Evolutionary conservation across 306 rosid genomes (phyloP).

Genomic region (apple (Malus domestica)): DNA sequence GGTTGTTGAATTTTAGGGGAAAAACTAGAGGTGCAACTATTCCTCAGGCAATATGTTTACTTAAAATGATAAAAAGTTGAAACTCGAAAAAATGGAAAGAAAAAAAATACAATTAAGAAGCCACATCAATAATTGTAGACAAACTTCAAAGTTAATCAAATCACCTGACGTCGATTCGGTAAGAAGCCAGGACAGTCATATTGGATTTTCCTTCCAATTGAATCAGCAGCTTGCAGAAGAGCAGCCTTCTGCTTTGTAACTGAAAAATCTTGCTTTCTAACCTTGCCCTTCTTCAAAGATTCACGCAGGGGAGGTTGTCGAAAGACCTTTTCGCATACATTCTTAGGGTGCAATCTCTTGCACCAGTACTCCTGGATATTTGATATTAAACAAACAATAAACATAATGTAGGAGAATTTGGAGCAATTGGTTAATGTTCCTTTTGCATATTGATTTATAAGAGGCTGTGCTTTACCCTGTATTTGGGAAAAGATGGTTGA

Average conservation of each 20-base stretch:
- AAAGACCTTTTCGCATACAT: slow-evolving; percentile 90
- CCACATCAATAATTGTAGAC: not conserved
- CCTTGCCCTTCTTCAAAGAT: slow-evolving; percentile 74
- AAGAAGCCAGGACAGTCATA: slow-evolving; percentile 92
- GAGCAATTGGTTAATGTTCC: not conserved
- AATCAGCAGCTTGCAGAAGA: slow-evolving; percentile 76
- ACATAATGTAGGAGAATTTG: not conserved
- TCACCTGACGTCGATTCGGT: slow-evolving; percentile 85
- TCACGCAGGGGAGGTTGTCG: slow-evolving; percentile 90
- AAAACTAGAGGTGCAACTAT: not conserved
- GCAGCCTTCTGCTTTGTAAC: slow-evolving; percentile 67
- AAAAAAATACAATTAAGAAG: not conserved
- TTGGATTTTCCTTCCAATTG: slow-evolving; percentile 83
- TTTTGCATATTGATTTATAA: not conserved
- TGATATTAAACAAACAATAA: slow-evolving; percentile 6
- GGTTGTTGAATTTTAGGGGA: not conserved
- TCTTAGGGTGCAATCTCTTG: slow-evolving; percentile 86
- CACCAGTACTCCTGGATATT: slow-evolving; percentile 88
- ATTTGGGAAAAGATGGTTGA: not conserved
- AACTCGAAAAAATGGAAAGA: not conserved
- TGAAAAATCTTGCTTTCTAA: slow-evolving; percentile 63
- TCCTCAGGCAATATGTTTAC: not conserved
- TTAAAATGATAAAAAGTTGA: not conserved
- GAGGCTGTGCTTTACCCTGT: not conserved
- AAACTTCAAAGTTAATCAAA: slow-evolving; percentile 11